phyloP scores from a whole-genome alignment of 176 grass and related monocot genomes.

The Hsuehochloa calcarea region DNA sequence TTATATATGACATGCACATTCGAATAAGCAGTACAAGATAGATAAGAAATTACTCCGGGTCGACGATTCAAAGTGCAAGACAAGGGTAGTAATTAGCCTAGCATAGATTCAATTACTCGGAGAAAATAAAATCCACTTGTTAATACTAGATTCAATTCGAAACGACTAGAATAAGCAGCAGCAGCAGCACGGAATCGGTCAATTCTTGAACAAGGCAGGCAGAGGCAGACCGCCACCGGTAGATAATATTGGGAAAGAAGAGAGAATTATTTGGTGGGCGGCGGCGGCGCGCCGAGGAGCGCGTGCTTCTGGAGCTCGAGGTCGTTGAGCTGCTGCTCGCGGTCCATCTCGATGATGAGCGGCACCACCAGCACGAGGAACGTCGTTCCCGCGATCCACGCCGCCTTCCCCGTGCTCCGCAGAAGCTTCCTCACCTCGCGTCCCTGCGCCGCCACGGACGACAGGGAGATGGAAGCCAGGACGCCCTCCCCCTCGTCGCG shows the following conservation, averaged over 20 bases:
- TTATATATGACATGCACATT: no score
- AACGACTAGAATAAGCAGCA: not conserved
- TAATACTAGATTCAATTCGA: not conserved
- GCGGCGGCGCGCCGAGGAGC: slow-evolving; percentile 52
- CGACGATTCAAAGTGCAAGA: no score
- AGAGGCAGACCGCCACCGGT: not conserved
- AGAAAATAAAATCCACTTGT: not conserved
- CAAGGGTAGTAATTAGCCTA: not conserved
- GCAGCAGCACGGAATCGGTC: not conserved
- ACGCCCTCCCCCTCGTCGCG: slow-evolving; percentile 44
- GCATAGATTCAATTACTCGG: not conserved
- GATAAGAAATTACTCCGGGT: not conserved
- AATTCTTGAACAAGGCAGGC: not conserved
- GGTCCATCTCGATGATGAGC: slow-evolving; percentile 91
- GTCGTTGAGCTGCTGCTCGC: slow-evolving; percentile 76
- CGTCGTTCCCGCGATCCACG: slow-evolving; percentile 88
- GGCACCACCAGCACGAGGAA: slow-evolving; percentile 80
- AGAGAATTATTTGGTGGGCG: slow-evolving; percentile 38
- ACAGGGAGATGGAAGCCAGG: slow-evolving; percentile 59
- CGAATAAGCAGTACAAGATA: no score
- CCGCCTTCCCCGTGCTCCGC: slow-evolving; percentile 76
- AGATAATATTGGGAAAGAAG: not conserved
- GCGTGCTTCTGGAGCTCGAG: slow-evolving; percentile 72
- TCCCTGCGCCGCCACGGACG: slow-evolving; percentile 43
- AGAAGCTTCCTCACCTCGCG: slow-evolving; percentile 67